Evolutionary conservation across 192 early-diverging fungal genomes (phyloP).

Genomic region (Linnemannia schmuckeri): DNA sequence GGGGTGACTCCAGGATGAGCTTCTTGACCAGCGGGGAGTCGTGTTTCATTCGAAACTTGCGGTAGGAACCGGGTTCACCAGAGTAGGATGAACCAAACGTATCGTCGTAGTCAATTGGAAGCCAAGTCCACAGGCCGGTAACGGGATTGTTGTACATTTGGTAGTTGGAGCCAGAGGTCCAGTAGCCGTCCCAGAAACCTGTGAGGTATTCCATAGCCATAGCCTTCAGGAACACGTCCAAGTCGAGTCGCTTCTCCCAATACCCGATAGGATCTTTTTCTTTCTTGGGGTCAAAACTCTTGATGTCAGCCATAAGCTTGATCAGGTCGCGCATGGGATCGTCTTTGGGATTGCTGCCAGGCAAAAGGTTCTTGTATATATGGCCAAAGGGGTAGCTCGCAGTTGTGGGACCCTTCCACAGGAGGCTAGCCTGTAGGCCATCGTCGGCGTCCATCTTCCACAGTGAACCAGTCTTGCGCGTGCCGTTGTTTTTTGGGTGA

Average conservation of each 20-base stretch:
- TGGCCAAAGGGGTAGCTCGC: constrained; percentile 28
- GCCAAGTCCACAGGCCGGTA: constrained; percentile 31
- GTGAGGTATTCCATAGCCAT: constrained; percentile 55
- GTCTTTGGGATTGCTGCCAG: constrained; percentile 19
- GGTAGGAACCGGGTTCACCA: constrained; percentile 25
- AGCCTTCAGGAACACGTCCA: constrained; percentile 47
- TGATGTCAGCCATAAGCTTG: constrained; percentile 45
- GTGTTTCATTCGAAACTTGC: constrained; percentile 17
- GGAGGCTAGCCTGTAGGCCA: constrained; percentile 34
- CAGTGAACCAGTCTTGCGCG: constrained; percentile 31
- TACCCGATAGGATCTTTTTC: constrained; percentile 11
- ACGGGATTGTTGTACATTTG: constrained; percentile 38
- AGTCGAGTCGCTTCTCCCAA: constrained; percentile 45
- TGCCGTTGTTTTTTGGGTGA: constrained; percentile 27
- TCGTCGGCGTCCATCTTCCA: constrained; percentile 48
- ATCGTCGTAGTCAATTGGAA: constrained; percentile 59
- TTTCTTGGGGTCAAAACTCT: constrained; percentile 22
- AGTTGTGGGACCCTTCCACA: constrained; percentile 27
- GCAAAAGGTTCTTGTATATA: constrained; percentile 15
- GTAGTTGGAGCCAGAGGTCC: constrained; percentile 38
- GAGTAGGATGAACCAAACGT: constrained; percentile 49
- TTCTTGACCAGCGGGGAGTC: constrained; percentile 49
- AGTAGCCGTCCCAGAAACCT: constrained; percentile 53
- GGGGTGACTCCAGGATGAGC: constrained; percentile 32
- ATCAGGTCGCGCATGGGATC: constrained; percentile 34